Percentiles rank a stretch among this genome's conserved stretches.
Evolutionary conservation across 2,329 filamentous ascomycete species (phyloP).

Genomic region (Sodiomyces alkalinus): DNA sequence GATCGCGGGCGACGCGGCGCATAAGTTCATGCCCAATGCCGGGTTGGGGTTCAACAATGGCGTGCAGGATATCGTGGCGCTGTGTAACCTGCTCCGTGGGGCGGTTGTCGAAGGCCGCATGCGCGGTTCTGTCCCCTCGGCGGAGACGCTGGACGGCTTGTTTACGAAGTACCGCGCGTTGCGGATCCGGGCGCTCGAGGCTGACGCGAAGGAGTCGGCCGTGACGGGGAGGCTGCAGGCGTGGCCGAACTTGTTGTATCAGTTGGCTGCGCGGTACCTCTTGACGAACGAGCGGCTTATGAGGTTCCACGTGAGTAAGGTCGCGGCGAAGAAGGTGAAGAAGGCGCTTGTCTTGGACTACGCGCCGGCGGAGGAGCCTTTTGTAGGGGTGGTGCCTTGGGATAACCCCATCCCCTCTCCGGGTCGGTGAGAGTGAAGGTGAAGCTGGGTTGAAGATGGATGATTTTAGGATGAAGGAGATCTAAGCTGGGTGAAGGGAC

Average conservation of each 20-base stretch:
- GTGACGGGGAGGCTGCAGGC: conserved; percentile 13
- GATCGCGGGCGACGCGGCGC: conserved; percentile 19
- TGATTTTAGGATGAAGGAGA: no score
- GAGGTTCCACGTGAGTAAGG: conserved; percentile 2
- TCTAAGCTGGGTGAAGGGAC: no score
- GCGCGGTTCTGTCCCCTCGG: neutral
- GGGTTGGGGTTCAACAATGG: conserved; percentile 20
- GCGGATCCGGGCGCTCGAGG: neutral
- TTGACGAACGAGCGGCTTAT: conserved; percentile 5
- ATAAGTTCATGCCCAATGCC: conserved; percentile 21
- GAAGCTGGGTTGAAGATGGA: no score
- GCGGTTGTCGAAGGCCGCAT: neutral
- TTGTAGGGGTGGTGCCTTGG: conserved; percentile 7
- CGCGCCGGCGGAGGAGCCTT: conserved; percentile 7
- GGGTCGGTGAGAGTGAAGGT: neutral
- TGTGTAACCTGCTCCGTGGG: conserved; percentile 15
- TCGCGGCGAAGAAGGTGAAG: conserved; percentile 5
- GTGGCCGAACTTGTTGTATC: conserved; percentile 12
- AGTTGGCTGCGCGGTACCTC: conserved; percentile 10
- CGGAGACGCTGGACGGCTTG: conserved; percentile 1
- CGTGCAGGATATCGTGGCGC: conserved; percentile 15
- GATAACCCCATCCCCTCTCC: conserved; percentile 1
- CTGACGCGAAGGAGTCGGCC: no score
- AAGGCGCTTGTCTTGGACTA: conserved; percentile 10
- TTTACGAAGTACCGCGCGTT: no score